Evolutionary conservation across 768 basidiomycete genomes (phyloP).

Genomic region (Boletus barrowsii): DNA sequence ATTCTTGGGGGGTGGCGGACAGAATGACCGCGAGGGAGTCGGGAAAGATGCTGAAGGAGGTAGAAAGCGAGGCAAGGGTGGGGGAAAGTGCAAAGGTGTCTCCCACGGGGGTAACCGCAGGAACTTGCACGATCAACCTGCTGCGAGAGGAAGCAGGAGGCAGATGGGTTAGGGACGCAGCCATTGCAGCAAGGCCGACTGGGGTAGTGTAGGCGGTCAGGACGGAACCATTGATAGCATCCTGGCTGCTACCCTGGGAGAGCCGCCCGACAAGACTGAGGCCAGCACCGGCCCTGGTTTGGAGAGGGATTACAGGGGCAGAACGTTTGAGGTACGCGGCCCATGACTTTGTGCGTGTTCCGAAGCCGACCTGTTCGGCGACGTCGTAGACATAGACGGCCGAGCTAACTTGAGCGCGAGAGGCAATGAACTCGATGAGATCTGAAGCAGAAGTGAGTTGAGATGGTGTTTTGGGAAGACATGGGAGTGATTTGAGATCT

Average conservation of each 20-base stretch:
- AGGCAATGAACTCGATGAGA: slow-evolving; percentile 66
- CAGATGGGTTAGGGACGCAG: slow-evolving; percentile 70
- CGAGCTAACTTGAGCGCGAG: slow-evolving; percentile 53
- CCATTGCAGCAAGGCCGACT: slow-evolving; percentile 79
- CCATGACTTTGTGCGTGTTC: slow-evolving; percentile 68
- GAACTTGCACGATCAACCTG: slow-evolving; percentile 81
- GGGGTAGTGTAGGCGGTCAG: slow-evolving; percentile 83
- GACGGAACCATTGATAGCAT: slow-evolving; percentile 54
- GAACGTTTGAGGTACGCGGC: slow-evolving; percentile 39
- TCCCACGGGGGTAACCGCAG: slow-evolving; percentile 64
- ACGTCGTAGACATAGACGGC: slow-evolving; percentile 79
- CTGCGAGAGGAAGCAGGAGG: slow-evolving; percentile 59
- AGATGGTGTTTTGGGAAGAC: neutral
- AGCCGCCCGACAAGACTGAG: slow-evolving; percentile 74
- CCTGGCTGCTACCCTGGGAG: slow-evolving; percentile 74
- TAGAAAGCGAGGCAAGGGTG: slow-evolving; percentile 66
- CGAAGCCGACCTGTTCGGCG: slow-evolving; percentile 82
- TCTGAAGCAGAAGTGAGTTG: slow-evolving; percentile 48
- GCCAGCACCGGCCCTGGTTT: slow-evolving; percentile 85
- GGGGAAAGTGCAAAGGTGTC: slow-evolving; percentile 71
- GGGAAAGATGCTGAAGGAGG: slow-evolving; percentile 58
- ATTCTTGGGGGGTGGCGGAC: slow-evolving; percentile 82
- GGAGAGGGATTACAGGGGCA: slow-evolving; percentile 62
- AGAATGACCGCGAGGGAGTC: slow-evolving; percentile 70
- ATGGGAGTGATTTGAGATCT: slow-evolving; percentile 23